phyloP scores from a whole-genome alignment of 2,329 filamentous ascomycete genomes.

The Fusarium mundagurra region DNA sequence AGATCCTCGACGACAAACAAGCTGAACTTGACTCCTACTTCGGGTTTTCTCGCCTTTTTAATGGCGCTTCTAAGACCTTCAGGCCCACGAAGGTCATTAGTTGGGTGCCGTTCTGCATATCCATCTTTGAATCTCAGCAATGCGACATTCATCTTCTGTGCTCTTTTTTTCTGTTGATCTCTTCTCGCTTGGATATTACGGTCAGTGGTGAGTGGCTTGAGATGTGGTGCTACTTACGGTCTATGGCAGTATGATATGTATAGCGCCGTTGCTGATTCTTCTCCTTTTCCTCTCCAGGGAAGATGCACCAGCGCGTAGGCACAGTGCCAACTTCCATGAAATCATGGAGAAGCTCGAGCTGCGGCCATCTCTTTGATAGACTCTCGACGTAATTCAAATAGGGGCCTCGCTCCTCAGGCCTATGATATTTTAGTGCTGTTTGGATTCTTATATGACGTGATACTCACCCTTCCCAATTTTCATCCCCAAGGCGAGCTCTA shows the following conservation, averaged over 20 bases:
- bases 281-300: background rate
- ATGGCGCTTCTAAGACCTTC: background rate
- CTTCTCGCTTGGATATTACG: accelerated
- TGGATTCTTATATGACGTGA: accelerated
- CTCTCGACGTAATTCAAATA: background rate
- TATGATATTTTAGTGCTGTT: accelerated
- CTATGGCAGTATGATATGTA: background rate
- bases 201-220: accelerated
- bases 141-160: background rate
- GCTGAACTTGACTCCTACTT: accelerated
- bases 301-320: background rate
- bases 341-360: background rate
- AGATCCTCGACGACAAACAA: background rate
- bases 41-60: accelerated
- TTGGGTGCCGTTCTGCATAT: accelerated
- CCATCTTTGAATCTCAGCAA: background rate
- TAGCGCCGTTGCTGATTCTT: background rate
- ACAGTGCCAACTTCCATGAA: background rate
- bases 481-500: accelerated
- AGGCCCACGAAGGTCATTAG: accelerated
- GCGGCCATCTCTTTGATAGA: background rate
- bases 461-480: background rate
- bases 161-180: background rate
- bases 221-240: accelerated
- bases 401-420: accelerated